Conservation (phyloP, 2,329 filamentous ascomycete genomes). For the Aspergillus calidoustus region DNA sequence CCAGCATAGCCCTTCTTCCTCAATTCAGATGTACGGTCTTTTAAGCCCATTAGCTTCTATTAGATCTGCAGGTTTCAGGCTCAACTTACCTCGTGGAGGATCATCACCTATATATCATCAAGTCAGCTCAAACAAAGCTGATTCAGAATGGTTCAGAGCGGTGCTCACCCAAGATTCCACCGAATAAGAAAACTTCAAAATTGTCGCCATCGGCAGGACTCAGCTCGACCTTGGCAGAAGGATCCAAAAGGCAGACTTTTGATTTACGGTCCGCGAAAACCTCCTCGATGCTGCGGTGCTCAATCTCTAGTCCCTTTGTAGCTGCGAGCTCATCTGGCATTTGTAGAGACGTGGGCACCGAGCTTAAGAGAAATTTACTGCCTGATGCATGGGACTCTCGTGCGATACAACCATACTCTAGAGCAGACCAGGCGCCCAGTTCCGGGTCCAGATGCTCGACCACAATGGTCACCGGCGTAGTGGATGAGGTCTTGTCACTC, state of each 20-base stretch:
- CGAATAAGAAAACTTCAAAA: conserved; percentile 94
- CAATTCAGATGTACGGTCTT: conserved; percentile 97
- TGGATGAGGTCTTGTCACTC: conserved; percentile 26
- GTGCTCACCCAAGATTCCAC: conserved; percentile 82
- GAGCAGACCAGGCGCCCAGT: conserved; percentile 88
- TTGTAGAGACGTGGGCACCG: conserved; percentile 70
- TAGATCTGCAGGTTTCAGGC: background rate
- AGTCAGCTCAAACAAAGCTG: background rate
- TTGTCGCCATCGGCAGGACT: conserved; percentile 77
- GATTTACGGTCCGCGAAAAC: conserved; percentile 74
- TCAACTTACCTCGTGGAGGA: conserved; percentile 76
- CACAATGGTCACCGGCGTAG: conserved; percentile 73
- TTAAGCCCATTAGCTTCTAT: conserved; percentile 49
- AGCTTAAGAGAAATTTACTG: conserved; percentile 79
- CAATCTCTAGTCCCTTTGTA: conserved; percentile 68
- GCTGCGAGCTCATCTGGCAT: conserved; percentile 64
- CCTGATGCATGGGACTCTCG: conserved; percentile 72
- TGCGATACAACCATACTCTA: conserved; percentile 90
- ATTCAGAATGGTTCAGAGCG: background rate
- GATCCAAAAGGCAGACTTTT: conserved; percentile 87
- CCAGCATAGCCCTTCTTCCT: conserved; percentile 91
- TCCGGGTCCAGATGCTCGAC: conserved; percentile 97
- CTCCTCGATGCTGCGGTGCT: conserved; percentile 79
- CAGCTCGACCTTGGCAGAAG: conserved; percentile 78
- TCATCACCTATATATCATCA: conserved; percentile 72